These are phyloP conservation scores for Protomyces arabidopsidicola DNA, from an alignment of 1,139 yeast species.

Conservation along the genomic window DNA sequence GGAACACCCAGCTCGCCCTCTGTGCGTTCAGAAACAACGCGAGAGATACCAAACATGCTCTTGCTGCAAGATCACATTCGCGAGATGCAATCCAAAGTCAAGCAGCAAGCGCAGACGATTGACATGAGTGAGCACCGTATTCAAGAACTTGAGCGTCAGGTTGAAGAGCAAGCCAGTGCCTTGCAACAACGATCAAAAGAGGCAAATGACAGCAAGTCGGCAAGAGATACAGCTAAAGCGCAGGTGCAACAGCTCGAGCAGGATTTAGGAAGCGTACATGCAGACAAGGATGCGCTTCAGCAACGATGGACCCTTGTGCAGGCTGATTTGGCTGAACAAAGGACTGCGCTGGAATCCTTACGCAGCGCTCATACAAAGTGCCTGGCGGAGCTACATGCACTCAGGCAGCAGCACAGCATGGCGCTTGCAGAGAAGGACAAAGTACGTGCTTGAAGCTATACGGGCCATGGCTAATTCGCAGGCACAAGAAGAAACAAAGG, in stretches of 20 bases:
- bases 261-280: background rate
- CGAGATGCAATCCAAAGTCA: constrained; percentile 10
- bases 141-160: constrained; percentile 1
- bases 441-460: background rate
- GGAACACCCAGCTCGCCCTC: background rate
- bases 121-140: constrained; percentile 9
- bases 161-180: background rate
- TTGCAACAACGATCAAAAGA: background rate
- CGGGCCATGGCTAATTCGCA: background rate
- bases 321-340: background rate
- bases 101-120: constrained; percentile 8
- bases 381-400: background rate
- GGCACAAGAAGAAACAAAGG: background rate
- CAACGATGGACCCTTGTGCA: background rate
- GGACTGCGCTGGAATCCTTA: background rate
- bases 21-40: background rate
- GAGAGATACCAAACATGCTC: background rate
- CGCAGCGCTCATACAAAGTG: background rate
- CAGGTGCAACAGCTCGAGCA: constrained; percentile 5
- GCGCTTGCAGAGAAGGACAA: background rate
- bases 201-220: background rate
- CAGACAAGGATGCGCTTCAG: background rate
- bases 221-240: background rate
- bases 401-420: background rate
- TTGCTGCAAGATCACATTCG: constrained; percentile 1